Evolutionary conservation across 2,329 filamentous ascomycete genomes (phyloP), one percentile per base, ranked within the genome.

Genomic region (Amauroascus verrucosus): DNA sequence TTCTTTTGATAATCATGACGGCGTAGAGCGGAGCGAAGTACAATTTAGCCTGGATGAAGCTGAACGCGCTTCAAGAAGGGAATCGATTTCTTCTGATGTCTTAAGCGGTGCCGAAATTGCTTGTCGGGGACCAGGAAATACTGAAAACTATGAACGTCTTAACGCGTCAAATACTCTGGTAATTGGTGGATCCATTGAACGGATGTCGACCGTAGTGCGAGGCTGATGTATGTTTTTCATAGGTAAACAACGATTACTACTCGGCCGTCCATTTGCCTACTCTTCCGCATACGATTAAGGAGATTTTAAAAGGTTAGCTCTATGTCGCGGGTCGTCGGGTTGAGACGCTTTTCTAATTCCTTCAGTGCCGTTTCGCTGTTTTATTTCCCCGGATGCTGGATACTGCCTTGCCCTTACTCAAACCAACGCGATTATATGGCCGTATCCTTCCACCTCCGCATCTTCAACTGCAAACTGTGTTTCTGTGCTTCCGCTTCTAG

Each of bases 231-330:
- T 14, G 33, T 20, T 37, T 38, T 26, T n/a, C 16, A 30, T 56
- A 94, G 86, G 88, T 87, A 37, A 88, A 83, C 64, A 95, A 87
- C 64, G 83, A 84, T 65, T 86, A 87, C 58, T 96, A 93, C 67
- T 85, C 80, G 41, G 86, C 95, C 58, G 87, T 85, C 69, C 89
- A 90, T 68, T 78, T 96, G 30, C 87, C 87, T 54, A 83, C 86
- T 53, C 78, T 94, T 22, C 90, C 91, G 47, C 84, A 90, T 63
- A 81, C 83, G 63, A 79, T 95, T 58, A 82, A 83, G 59, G 72
- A 79, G 60, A 79, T 83, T 63, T 76, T 79, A 55, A 75, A 76
- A 65, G 79, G 86, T 89, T 30, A 28, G 24, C 28, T 1, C 32
- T 14, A 22, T 20, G 33, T 32, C 8, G 32, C 26, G 50, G 35